phyloP scores from a whole-genome alignment of 2,329 filamentous ascomycete species.

The Xylaria polymorpha region DNA sequence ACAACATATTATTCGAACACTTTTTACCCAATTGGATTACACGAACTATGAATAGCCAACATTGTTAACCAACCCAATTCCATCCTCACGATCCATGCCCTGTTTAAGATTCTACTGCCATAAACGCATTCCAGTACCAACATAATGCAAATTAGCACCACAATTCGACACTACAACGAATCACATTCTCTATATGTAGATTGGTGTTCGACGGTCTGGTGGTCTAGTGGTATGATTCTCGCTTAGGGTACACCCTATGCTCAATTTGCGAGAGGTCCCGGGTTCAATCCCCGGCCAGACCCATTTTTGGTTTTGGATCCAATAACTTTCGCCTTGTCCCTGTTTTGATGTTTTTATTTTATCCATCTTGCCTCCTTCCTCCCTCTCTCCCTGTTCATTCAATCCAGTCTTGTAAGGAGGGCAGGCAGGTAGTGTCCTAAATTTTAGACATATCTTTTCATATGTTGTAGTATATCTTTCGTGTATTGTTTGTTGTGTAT shows the following conservation, averaged over 20 bases:
- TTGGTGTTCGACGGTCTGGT: slow-evolving; percentile 54
- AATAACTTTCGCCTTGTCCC: background rate
- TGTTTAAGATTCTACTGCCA: background rate
- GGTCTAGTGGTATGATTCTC: slow-evolving; percentile 78
- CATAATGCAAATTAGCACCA: background rate
- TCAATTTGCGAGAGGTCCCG: slow-evolving; percentile 54
- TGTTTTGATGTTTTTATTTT: no score
- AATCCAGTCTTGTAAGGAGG: no score
- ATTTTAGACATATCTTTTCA: no score
- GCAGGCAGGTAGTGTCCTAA: no score
- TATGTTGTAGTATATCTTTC: no score
- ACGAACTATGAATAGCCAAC: background rate
- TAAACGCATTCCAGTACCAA: background rate
- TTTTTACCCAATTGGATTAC: background rate
- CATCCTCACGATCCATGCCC: background rate
- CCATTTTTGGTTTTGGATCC: slow-evolving; percentile 21
- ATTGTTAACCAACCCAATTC: background rate
- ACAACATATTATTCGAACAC: background rate
- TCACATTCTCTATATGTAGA: background rate
- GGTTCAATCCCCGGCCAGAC: slow-evolving; percentile 56
- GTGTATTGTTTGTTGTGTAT: no score
- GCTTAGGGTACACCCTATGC: slow-evolving; percentile 66
- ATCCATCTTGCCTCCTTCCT: background rate
- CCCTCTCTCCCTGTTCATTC: no score
- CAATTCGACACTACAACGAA: background rate